Base-by-base conservation (phyloP, 345 rosid species). In the Camelina sativa region DNA sequence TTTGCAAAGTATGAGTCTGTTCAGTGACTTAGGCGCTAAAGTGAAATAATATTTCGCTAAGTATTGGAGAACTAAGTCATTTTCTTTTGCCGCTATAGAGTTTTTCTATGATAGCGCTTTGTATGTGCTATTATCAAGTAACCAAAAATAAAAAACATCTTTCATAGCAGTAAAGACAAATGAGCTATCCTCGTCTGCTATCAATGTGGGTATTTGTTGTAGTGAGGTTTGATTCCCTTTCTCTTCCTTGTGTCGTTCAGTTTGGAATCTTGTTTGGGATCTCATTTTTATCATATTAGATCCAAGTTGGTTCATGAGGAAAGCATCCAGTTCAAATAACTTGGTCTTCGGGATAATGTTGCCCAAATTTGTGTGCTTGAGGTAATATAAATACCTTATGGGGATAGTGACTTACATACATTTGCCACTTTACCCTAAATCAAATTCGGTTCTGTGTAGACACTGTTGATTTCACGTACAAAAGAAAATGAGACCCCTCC, bases 351-450 rank as follows among this genome's bases (percentile, higher is more conserved):
- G 51, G 96, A 95, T 82, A 92, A 95, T 85, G 97, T 95, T 85
- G 97, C 97, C 74, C 99, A 95, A 85, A 90, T 92, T 82, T 95
- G 97, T 61, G 96, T 95, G 70, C 75, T 95, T 66, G 97, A 89
- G 99, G 99, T 92, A 80, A 23, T 17, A 72, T 32, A 48, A 4
- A 48, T 67, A 51, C 76, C 25, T 58, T 64, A 11, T 65, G 38
- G 59, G 57, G 23, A 28, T 48, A 59, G 41, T 20, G 67, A 65
- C 72, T 15, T 71, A 13, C 28, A 40, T 41, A 71, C 50, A 3
- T 38, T 37, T 71, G 58, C 51, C 25, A 8, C 34, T 56, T 64
- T 61, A 2, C 51, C 50, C 17, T 20, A 30, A 51, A 5, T 70
- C 50, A 28, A 9, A 46, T 38, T n/a, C 66, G 16, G 16, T 67